These are phyloP conservation scores for Phaeosphaeria sp. DNA, from an alignment of 2,329 filamentous ascomycete species.

Conservation along the genomic window DNA sequence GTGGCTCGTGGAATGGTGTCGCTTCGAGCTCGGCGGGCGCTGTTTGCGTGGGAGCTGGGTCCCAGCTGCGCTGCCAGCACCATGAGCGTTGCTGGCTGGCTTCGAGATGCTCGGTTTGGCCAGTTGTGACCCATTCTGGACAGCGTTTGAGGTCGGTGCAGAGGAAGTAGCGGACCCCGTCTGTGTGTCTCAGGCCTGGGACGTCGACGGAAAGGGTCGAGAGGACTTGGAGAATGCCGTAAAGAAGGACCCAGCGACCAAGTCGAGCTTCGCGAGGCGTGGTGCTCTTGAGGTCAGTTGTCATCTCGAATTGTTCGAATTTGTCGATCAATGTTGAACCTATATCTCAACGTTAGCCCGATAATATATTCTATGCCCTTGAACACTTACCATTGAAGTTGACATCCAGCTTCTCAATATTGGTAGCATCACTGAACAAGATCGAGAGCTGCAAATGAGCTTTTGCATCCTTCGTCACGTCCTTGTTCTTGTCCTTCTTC, in stretches of 20 bases:
- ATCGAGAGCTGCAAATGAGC: constrained; percentile 49
- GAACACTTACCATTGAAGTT: constrained; percentile 42
- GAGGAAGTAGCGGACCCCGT: constrained; percentile 50
- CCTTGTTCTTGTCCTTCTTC: constrained; percentile 45
- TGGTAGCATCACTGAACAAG: constrained; percentile 50
- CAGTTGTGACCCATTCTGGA: constrained; percentile 46
- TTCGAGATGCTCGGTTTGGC: constrained; percentile 34
- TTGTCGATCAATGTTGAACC: constrained; percentile 50
- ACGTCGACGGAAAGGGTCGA: constrained; percentile 52
- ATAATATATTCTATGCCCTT: background rate
- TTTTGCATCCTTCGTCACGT: constrained; percentile 45
- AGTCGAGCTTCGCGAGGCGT: constrained; percentile 51
- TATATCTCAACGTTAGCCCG: constrained; percentile 18
- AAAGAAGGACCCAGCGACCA: constrained; percentile 54
- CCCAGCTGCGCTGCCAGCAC: constrained; percentile 47
- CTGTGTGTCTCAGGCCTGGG: constrained; percentile 45
- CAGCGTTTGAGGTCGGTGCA: constrained; percentile 47
- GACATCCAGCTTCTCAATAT: constrained; percentile 48
- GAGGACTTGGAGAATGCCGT: constrained; percentile 51
- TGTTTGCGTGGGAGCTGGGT: constrained; percentile 24
- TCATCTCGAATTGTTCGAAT: constrained; percentile 52
- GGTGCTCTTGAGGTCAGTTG: constrained; percentile 36
- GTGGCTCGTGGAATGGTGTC: background rate
- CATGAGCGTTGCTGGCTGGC: constrained; percentile 40
- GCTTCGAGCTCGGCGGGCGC: constrained; percentile 43